Percentiles rank a stretch among this genome's conserved stretches.
Conservation (phyloP, 257 asterid species). For the Capsicum chinense region DNA sequence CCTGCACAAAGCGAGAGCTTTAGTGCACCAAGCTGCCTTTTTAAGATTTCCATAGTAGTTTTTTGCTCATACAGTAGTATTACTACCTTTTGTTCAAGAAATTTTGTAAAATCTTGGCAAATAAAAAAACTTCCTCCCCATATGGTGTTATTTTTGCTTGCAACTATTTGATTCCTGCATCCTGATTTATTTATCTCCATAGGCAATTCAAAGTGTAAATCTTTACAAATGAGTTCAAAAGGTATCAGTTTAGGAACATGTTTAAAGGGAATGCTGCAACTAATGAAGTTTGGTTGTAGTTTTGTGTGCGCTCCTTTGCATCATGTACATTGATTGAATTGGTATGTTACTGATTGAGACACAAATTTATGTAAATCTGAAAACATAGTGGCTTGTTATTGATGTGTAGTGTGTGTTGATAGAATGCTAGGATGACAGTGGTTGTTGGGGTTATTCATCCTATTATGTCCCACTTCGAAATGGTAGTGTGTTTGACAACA, state of each 20-base stretch:
- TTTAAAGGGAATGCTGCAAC: background rate
- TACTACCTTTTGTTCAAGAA: slow-evolving; percentile 14
- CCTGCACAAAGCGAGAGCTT: too few relatives aligned
- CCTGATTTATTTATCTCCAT: background rate
- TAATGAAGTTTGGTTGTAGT: background rate
- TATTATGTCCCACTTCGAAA: background rate
- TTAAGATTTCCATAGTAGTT: background rate
- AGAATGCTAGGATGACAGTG: background rate
- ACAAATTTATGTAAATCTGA: background rate
- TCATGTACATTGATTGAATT: background rate
- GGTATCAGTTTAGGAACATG: background rate
- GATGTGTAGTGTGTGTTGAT: background rate
- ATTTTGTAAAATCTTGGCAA: background rate
- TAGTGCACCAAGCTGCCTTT: too few relatives aligned
- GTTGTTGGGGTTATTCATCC: background rate
- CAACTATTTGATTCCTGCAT: background rate
- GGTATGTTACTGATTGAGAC: background rate
- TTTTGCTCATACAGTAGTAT: background rate
- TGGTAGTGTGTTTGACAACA: background rate
- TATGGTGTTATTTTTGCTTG: background rate
- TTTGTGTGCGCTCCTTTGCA: background rate
- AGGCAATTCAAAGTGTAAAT: background rate
- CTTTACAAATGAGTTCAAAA: background rate
- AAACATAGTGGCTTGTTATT: background rate
- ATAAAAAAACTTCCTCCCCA: background rate